phyloP scores from a whole-genome alignment of 2,329 filamentous ascomycete species.

The Claviceps maximensis region DNA sequence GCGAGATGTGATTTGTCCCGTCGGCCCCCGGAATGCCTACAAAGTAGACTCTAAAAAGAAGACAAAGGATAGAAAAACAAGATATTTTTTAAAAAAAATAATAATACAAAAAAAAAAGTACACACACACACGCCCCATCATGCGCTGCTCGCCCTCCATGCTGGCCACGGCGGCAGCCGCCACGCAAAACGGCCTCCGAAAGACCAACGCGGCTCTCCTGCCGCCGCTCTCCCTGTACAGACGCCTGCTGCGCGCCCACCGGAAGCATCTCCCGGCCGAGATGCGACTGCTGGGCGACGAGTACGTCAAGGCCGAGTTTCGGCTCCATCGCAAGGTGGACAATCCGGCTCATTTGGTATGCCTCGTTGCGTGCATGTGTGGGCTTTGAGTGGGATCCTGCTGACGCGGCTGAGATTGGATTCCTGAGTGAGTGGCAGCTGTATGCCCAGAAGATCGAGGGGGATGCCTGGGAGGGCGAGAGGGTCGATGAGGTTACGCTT shows the following conservation, averaged over 20 bases:
- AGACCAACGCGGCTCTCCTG: conserved; percentile 51
- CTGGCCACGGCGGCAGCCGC: conserved; percentile 19
- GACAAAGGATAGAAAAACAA: too few relatives aligned
- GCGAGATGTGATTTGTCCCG: too few relatives aligned
- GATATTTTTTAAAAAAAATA: too few relatives aligned
- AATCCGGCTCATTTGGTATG: conserved; percentile 81
- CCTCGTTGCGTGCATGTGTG: background rate
- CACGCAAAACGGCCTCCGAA: conserved; percentile 18
- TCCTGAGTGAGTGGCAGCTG: conserved; percentile 90
- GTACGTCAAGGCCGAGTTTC: conserved; percentile 88
- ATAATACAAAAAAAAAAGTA: too few relatives aligned
- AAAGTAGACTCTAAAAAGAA: too few relatives aligned
- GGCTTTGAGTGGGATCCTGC: too few relatives aligned
- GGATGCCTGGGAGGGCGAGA: conserved; percentile 70
- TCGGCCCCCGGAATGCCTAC: too few relatives aligned
- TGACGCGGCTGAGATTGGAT: too few relatives aligned
- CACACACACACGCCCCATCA: too few relatives aligned
- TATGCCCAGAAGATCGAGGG: conserved; percentile 91
- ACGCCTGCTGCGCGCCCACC: conserved; percentile 72
- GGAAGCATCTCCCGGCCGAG: conserved; percentile 60
- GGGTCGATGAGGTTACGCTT: conserved; percentile 69
- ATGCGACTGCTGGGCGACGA: conserved; percentile 76
- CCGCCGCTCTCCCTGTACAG: conserved; percentile 85
- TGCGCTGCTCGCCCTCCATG: conserved; percentile 9
- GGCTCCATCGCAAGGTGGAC: conserved; percentile 68